Conservation (phyloP, 2,329 filamentous ascomycete genomes). For the Sphaerulina musiva region DNA sequence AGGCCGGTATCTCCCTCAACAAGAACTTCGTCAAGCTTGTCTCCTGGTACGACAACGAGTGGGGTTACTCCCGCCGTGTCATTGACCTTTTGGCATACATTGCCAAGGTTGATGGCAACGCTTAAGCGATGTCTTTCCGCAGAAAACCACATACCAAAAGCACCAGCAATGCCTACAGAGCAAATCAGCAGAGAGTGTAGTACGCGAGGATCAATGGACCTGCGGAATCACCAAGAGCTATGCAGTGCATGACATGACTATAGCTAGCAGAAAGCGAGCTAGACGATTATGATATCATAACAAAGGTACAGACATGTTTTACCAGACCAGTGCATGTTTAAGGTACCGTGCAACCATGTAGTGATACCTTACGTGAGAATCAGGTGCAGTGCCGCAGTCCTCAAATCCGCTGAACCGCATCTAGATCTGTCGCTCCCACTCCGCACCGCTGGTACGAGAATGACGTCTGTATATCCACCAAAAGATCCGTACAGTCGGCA, state of each 20-base stretch:
- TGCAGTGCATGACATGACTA: neutral
- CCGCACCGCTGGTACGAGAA: too few relatives aligned
- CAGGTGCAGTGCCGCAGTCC: too few relatives aligned
- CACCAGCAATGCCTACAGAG: slow-evolving; percentile 5
- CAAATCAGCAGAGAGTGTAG: neutral
- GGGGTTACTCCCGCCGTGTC: slow-evolving; percentile 89
- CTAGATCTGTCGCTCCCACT: too few relatives aligned
- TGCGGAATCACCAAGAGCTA: neutral
- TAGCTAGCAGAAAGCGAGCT: neutral
- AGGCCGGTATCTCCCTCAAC: slow-evolving; percentile 98
- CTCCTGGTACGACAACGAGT: slow-evolving; percentile 85
- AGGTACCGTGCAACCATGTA: too few relatives aligned
- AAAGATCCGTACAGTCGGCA: too few relatives aligned
- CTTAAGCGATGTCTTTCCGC: slow-evolving; percentile 18
- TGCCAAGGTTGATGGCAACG: slow-evolving; percentile 36
- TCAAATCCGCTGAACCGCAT: too few relatives aligned
- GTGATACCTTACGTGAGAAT: too few relatives aligned
- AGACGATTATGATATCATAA: neutral
- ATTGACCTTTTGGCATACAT: slow-evolving; percentile 44
- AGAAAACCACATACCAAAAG: neutral
- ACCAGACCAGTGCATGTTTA: too few relatives aligned
- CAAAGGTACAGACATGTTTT: neutral
- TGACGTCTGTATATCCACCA: too few relatives aligned
- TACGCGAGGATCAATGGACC: neutral
- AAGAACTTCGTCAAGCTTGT: slow-evolving; percentile 98